Evolutionary conservation across 202 grass and related monocot species (phyloP).

Genomic region (Eragrostis tef): DNA sequence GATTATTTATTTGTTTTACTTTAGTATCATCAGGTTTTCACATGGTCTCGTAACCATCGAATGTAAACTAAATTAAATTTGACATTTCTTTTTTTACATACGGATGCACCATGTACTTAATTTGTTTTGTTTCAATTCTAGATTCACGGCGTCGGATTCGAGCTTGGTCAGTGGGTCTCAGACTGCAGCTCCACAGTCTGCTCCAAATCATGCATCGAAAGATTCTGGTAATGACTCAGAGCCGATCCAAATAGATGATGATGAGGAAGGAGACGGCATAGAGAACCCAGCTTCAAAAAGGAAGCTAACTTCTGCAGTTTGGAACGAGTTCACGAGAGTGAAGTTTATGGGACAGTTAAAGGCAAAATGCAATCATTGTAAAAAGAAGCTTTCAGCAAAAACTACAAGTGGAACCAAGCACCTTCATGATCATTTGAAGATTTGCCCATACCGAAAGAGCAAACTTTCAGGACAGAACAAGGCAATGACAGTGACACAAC

Average conservation of each 20-base stretch:
- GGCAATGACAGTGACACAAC: neutral
- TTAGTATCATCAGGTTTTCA: no score
- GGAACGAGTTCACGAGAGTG: neutral
- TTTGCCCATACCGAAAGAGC: neutral
- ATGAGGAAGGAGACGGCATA: neutral
- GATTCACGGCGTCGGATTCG: no score
- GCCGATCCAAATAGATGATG: neutral
- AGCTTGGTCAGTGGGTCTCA: no score
- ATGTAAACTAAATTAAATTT: no score
- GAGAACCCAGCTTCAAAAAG: neutral
- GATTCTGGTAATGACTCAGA: neutral
- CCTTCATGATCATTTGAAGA: constrained; percentile 1
- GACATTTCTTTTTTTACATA: no score
- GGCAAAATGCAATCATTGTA: neutral
- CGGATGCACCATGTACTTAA: no score
- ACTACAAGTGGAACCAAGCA: neutral
- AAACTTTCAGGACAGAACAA: neutral
- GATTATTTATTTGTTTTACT: no score
- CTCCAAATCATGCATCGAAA: no score
- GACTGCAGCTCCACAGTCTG: no score
- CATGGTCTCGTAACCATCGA: no score
- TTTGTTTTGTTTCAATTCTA: no score
- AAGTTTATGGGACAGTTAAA: neutral
- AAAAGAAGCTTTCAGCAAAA: neutral
- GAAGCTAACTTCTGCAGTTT: neutral